Percentiles rank a stretch among this genome's conserved stretches.
phyloP scores from a whole-genome alignment of 140 eudicot species.

The Cichorium intybus region DNA sequence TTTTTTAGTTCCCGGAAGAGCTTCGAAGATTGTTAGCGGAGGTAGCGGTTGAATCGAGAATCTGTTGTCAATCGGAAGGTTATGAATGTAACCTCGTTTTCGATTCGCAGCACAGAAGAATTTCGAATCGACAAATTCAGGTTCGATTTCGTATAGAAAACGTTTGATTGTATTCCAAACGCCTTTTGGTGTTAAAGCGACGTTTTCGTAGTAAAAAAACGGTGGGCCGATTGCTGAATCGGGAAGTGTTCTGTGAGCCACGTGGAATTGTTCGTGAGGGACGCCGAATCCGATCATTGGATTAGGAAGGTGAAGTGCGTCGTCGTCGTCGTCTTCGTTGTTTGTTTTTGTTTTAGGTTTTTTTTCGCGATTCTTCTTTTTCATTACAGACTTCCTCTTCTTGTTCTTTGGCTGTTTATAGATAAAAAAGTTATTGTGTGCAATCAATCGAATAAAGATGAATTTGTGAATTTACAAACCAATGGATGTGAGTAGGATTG shows the following conservation, averaged over 20 bases:
- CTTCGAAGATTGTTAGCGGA: conserved; percentile 60
- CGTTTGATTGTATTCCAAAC: conserved; percentile 63
- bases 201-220: conserved; percentile 69
- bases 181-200: conserved; percentile 79
- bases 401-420: conserved; percentile 24
- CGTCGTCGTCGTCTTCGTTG: conserved; percentile 24
- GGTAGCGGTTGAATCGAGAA: conserved; percentile 62
- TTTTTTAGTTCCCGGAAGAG: conserved; percentile 47
- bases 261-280: conserved; percentile 23
- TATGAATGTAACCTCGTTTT: conserved; percentile 75
- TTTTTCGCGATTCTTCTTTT: neutral
- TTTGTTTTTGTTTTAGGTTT: conserved; percentile 17
- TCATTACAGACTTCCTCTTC: conserved; percentile 47
- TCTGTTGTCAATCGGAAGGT: conserved; percentile 59
- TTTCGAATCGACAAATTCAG: conserved; percentile 75
- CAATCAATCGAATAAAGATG: too few relatives aligned
- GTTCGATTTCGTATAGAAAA: conserved; percentile 56
- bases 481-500: conserved; percentile 12
- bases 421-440: neutral
- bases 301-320: conserved; percentile 48
- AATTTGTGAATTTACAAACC: too few relatives aligned
- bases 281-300: conserved; percentile 85
- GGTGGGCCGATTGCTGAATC: conserved; percentile 61
- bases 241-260: conserved; percentile 40
- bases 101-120: conserved; percentile 61